Base-by-base conservation (phyloP, 139 green algal genomes). In the Haematococcus lacustris region DNA sequence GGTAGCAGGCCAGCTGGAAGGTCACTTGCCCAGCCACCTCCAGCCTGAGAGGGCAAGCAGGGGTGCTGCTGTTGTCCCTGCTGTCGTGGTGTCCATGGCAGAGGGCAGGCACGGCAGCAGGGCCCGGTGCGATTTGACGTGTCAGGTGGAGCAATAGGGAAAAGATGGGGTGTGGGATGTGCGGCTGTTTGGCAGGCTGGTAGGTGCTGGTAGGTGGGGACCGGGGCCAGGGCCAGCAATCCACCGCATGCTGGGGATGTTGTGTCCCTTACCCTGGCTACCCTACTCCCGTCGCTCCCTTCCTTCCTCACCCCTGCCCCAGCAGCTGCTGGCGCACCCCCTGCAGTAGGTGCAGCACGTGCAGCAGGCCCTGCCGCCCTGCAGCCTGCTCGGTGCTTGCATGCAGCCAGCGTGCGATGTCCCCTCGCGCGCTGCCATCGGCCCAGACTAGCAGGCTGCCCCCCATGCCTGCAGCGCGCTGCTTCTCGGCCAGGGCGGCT, bases 1-100 rank as follows among this genome's bases (percentile, higher is more conserved):
- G 88, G 68, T 93, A 93, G 47, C 78, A 82, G 0, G 86, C 88
- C 57, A 92, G 73, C 82, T 93, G 88, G 38, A 77, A 83, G n/a
- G 86, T 86, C 47, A 71, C 43, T 1, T 73, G 71, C 0, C 88
- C 88, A 3, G 61, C 61, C n/a, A 91, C 86, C 60, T 89, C 72
- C 51, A 71, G 82, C 47, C 83, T 88, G 77, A 9, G 33, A n/a
- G n/a, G n/a, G n/a, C n/a, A n/a, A n/a, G n/a, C n/a, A n/a, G n/a
- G n/a, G n/a, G n/a, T n/a, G n/a, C n/a, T n/a, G n/a, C n/a, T n/a
- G n/a, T n/a, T n/a, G n/a, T n/a, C n/a, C n/a, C n/a, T n/a, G n/a
- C n/a, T n/a, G 21, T 9, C 33, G 38, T 26, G n/a, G n/a, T n/a
- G n/a, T n/a, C n/a, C n/a, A n/a, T n/a, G n/a, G n/a, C n/a, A n/a